Evolutionary conservation across 495 filamentous ascomycete species (phyloP), one percentile per base, ranked within the genome.

Genomic region (Aspergillus bridgeri): DNA sequence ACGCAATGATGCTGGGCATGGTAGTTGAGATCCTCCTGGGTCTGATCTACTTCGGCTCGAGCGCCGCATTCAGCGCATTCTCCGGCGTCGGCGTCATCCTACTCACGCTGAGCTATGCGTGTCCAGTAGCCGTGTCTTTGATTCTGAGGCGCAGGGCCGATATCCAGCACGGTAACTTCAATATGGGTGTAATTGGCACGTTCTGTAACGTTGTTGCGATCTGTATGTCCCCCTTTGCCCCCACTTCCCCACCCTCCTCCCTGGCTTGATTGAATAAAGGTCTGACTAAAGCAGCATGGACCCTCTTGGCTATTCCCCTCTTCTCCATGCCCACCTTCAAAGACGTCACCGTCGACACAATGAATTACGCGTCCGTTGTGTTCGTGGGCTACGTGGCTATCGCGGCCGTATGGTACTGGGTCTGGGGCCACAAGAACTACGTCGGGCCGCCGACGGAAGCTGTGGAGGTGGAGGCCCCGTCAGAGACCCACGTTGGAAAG

Each of bases 321-420:
- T 79, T 79, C 65, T 75, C 61, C 45, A 76, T 79, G 72, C 76
- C 76, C 1, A 60, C 70, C 4, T 65, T 52, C 50, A 59, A 49
- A 19, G 64, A 70, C 1, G 72, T 81, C n/a, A 70, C 68, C 15
- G 48, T 62, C 0, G 60, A 65, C 20, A 68, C 61, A 3, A 81
- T 80, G 72, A 82, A 83, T 60, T 85, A 85, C 61, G 81, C 83
- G 23, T 76, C 65, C 2, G 81, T 83, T 9, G 82, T 85, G 11
- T 86, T 86, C 63, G 75, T 78, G 38, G 79, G 77, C 3, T 79
- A 81, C 59, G 74, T 78, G n/a, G 47, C 66, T 42, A 77, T 86
- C 52, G 67, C 73, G 3, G 69, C 69, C 6, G 67, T 75, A 0
- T 88, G 84, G 84, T 89, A 89, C 73, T 75, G 80, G 50, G 69